These are phyloP conservation scores for Corynespora cassiicola DNA, from an alignment of 2,329 filamentous ascomycete genomes.

Conservation along the genomic window DNA sequence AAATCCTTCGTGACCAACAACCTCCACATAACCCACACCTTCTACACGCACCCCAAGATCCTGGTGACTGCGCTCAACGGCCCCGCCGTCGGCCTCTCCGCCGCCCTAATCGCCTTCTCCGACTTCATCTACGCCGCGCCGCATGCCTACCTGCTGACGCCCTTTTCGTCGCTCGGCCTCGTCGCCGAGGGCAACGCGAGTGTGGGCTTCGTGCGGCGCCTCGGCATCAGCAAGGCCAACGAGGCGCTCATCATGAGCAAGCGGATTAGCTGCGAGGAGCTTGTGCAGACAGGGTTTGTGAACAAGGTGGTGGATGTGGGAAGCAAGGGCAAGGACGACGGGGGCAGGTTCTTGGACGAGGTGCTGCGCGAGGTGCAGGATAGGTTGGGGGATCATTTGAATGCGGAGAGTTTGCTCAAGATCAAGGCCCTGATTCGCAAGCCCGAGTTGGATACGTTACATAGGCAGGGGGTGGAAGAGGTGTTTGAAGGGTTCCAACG, in stretches of 20 bases:
- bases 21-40: conserved; percentile 86
- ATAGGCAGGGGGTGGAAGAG: conserved; percentile 80
- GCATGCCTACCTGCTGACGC: conserved; percentile 84
- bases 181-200: conserved; percentile 88
- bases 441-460: conserved; percentile 74
- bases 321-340: conserved; percentile 68
- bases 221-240: conserved; percentile 83
- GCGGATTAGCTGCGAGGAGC: conserved; percentile 73
- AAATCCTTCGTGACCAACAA: conserved; percentile 81
- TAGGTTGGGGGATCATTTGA: conserved; percentile 78
- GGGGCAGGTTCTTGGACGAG: conserved; percentile 70
- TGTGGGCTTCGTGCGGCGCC: conserved; percentile 76
- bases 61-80: conserved; percentile 91
- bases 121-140: conserved; percentile 92
- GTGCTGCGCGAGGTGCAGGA: conserved; percentile 85
- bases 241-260: conserved; percentile 93
- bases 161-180: conserved; percentile 87
- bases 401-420: conserved; percentile 76
- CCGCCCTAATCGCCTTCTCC: conserved; percentile 80
- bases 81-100: conserved; percentile 85
- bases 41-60: conserved; percentile 93
- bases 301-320: conserved; percentile 77
- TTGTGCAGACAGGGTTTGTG: conserved; percentile 79
- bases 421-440: conserved; percentile 85
- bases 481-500: conserved; percentile 84